phyloP scores from a whole-genome alignment of 2,329 filamentous ascomycete genomes.

The Whalleya microplaca region DNA sequence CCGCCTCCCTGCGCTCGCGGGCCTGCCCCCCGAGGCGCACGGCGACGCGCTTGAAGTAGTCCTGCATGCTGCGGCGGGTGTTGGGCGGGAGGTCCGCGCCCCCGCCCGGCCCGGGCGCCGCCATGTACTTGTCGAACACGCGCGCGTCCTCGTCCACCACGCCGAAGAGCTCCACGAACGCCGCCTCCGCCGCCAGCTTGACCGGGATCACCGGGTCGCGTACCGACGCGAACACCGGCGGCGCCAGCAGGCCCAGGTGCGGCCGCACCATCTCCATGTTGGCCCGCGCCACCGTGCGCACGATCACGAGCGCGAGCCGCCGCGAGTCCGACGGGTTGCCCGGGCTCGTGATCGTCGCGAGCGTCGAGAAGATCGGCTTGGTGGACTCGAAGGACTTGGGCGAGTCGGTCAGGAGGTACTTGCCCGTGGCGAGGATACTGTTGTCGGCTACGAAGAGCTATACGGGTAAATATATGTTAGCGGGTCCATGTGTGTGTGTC shows the following conservation, averaged over 20 bases:
- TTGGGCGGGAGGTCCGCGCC: slow-evolving; percentile 65
- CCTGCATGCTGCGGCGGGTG: slow-evolving; percentile 86
- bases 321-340: slow-evolving; percentile 82
- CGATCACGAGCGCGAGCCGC: slow-evolving; percentile 81
- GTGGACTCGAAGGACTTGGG: slow-evolving; percentile 74
- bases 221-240: slow-evolving; percentile 85
- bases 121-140: slow-evolving; percentile 91
- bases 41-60: slow-evolving; percentile 96
- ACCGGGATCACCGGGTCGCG: slow-evolving; percentile 92
- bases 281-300: slow-evolving; percentile 81
- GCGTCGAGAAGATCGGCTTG: slow-evolving; percentile 78
- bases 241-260: slow-evolving; percentile 78
- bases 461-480: slow-evolving; percentile 7
- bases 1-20: slow-evolving; percentile 85
- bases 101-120: slow-evolving; percentile 51
- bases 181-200: slow-evolving; percentile 92
- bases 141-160: slow-evolving; percentile 85
- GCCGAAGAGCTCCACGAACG: slow-evolving; percentile 87
- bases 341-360: slow-evolving; percentile 76
- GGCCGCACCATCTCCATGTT: slow-evolving; percentile 81
- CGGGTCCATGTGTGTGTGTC: slow-evolving; percentile 10
- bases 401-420: slow-evolving; percentile 76
- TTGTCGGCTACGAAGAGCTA: slow-evolving; percentile 88
- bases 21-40: slow-evolving; percentile 83
- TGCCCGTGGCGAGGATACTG: slow-evolving; percentile 85